These are phyloP conservation scores for Wakefieldia striispora DNA, from an alignment of 768 basidiomycete genomes.

Conservation along the genomic window DNA sequence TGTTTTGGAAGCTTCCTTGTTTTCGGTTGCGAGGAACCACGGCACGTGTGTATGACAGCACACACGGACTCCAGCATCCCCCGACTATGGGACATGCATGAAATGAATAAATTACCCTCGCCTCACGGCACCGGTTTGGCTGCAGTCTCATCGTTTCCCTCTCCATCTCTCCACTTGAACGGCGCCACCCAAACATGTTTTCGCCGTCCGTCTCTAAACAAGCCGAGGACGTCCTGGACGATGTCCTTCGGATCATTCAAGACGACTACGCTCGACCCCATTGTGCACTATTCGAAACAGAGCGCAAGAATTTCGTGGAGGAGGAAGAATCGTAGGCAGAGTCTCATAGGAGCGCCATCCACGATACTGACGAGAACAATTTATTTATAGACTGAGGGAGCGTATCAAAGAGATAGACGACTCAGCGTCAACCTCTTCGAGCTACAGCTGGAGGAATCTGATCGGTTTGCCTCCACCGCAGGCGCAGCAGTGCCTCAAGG, in stretches of 20 bases:
- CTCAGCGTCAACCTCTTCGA: neutral
- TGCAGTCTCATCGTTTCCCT: too few relatives aligned
- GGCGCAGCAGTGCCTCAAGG: neutral
- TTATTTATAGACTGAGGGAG: conserved; percentile 5
- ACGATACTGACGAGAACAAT: neutral
- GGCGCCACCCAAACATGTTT: conserved; percentile 1
- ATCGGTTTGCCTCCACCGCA: conserved; percentile 8
- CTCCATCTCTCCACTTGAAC: neutral
- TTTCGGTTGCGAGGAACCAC: conserved; percentile 12
- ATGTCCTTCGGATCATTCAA: too few relatives aligned
- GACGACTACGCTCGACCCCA: too few relatives aligned
- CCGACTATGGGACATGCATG: neutral
- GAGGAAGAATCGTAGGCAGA: too few relatives aligned
- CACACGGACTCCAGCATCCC: neutral
- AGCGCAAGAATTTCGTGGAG: too few relatives aligned
- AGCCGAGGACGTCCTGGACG: too few relatives aligned
- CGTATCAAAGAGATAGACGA: neutral
- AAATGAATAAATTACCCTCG: conserved; percentile 12
- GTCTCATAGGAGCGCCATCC: too few relatives aligned
- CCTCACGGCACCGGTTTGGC: neutral
- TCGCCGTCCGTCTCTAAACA: neutral
- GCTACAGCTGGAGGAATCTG: neutral
- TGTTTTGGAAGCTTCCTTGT: conserved; percentile 11
- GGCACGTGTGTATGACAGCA: conserved; percentile 1
- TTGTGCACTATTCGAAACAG: too few relatives aligned